Evolutionary conservation across 257 asterid genomes (phyloP).

Genomic region (Nicotiana noctiflora): DNA sequence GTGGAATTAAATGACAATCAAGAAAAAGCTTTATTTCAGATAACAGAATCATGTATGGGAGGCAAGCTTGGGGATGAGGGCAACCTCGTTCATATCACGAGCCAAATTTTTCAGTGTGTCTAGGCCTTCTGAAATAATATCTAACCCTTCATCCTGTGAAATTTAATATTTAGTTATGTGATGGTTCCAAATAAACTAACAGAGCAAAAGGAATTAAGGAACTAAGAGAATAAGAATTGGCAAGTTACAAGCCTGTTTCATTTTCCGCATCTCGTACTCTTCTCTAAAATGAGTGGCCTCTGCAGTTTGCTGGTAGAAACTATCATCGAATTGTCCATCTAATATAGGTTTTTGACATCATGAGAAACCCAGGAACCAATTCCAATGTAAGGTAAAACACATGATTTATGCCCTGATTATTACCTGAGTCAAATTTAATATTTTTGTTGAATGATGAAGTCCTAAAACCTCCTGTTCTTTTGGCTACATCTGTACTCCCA

Average conservation of each 20-base stretch:
- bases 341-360: neutral
- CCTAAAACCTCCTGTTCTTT: slow-evolving; percentile 41
- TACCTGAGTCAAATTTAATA: slow-evolving; percentile 67
- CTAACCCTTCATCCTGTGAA: slow-evolving; percentile 77
- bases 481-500: slow-evolving; percentile 26
- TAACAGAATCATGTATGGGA: neutral
- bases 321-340: slow-evolving; percentile 53
- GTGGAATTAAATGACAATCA: neutral
- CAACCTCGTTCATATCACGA: slow-evolving; percentile 83
- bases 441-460: slow-evolving; percentile 49
- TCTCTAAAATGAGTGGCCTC: slow-evolving; percentile 67
- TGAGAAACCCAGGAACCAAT: neutral
- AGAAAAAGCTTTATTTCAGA: neutral
- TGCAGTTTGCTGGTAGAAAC: slow-evolving; percentile 50
- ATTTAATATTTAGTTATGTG: neutral
- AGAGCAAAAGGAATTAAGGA: neutral
- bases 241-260: slow-evolving; percentile 78
- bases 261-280: slow-evolving; percentile 75
- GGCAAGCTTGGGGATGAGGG: neutral
- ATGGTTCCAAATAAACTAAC: neutral
- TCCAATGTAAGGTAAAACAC: neutral
- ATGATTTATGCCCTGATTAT: neutral
- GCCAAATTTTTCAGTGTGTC: slow-evolving; percentile 77
- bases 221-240: slow-evolving; percentile 9
- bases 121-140: slow-evolving; percentile 66